Evolutionary conservation across 2,329 filamentous ascomycete species (phyloP).

Genomic region (Aspergillus sp.): DNA sequence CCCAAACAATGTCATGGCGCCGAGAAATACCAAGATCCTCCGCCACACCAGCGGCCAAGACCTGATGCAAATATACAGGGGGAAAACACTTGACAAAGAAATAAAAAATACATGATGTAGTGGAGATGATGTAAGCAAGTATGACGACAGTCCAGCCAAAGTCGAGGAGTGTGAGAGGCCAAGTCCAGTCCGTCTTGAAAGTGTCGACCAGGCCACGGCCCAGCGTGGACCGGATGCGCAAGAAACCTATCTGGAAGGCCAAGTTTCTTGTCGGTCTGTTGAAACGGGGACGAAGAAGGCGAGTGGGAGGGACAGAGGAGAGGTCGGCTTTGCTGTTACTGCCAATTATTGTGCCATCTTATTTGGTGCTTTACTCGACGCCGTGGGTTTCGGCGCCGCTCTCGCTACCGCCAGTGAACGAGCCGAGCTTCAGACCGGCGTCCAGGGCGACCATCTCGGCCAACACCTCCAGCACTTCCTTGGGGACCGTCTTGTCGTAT

Average conservation of each 20-base stretch:
- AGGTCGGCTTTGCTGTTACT: background rate
- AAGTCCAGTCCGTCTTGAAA: conserved; percentile 10
- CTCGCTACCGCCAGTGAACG: conserved; percentile 31
- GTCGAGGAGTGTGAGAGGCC: conserved; percentile 7
- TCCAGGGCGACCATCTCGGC: conserved; percentile 98
- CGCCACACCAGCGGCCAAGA: conserved; percentile 26
- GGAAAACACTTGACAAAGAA: conserved; percentile 8
- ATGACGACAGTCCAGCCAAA: conserved; percentile 2
- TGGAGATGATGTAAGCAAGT: conserved; percentile 21
- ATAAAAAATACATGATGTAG: conserved; percentile 16
- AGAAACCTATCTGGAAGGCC: conserved; percentile 12
- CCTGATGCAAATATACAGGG: conserved; percentile 35
- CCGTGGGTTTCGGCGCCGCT: conserved; percentile 31
- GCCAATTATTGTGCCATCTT: conserved; percentile 5
- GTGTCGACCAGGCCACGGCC: conserved; percentile 20
- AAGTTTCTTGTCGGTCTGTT: conserved; percentile 11
- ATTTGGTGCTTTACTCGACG: conserved; percentile 33
- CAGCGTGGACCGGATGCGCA: conserved; percentile 18
- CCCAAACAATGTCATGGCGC: conserved; percentile 25
- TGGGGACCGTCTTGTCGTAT: conserved; percentile 97
- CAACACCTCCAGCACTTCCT: conserved; percentile 93
- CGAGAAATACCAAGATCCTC: conserved; percentile 31
- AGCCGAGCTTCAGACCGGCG: conserved; percentile 63
- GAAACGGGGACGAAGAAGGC: conserved; percentile 12
- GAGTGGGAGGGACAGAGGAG: conserved; percentile 8